Percentiles rank a stretch among this genome's conserved stretches.
phyloP scores from a whole-genome alignment of 108 stramenopile species.

The Ochromonas danica region DNA sequence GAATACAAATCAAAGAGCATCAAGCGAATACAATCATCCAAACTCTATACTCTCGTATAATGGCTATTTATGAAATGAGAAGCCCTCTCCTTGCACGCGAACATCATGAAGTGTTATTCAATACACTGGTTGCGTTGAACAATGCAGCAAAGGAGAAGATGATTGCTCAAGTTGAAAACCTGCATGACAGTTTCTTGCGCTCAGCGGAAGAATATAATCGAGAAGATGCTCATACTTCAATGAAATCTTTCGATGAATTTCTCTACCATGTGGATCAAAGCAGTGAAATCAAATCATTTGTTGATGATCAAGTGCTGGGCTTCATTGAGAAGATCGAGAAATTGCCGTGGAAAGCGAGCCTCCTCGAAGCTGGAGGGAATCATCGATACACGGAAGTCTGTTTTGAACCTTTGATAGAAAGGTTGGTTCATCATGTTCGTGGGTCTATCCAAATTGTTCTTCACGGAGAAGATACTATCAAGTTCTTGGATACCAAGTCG shows the following conservation, averaged over 20 bases:
- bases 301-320: background rate
- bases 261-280: background rate
- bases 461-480: slow-evolving; percentile 28
- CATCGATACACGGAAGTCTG: slow-evolving; percentile 18
- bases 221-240: background rate
- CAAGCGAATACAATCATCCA: background rate
- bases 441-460: background rate
- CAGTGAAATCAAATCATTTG: background rate
- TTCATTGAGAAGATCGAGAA: slow-evolving; percentile 1
- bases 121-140: background rate
- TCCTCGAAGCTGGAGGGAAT: background rate
- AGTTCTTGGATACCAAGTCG: slow-evolving; percentile 8
- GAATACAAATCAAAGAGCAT: background rate
- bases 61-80: slow-evolving; percentile 10
- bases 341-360: background rate
- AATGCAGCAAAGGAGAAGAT: background rate
- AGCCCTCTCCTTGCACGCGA: slow-evolving; percentile 2
- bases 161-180: background rate
- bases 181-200: background rate
- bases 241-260: slow-evolving; percentile 8
- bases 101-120: background rate
- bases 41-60: background rate
- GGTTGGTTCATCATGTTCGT: slow-evolving; percentile 38
- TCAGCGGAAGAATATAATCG: background rate
- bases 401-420: slow-evolving; percentile 39